Evolutionary conservation across 768 basidiomycete genomes (phyloP).

Genomic region (Tulasnella sp.): DNA sequence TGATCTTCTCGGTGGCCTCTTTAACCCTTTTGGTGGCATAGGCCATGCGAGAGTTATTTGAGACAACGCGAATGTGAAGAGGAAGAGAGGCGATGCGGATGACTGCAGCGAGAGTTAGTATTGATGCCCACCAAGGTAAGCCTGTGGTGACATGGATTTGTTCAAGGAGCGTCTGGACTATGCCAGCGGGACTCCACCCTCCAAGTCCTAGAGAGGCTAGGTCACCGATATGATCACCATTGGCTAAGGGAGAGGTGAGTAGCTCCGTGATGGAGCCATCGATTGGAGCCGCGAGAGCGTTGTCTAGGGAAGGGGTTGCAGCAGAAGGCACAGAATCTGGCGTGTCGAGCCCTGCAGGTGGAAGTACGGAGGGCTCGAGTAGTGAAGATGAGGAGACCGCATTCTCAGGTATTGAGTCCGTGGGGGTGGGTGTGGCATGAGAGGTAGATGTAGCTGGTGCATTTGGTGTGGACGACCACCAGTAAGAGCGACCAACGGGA

Average conservation of each 20-base stretch:
- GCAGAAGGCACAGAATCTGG: background rate
- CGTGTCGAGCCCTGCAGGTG: background rate
- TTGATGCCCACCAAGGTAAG: conserved; percentile 77
- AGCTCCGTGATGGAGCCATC: conserved; percentile 5
- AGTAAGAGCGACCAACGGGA: no score
- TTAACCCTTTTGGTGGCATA: conserved; percentile 47
- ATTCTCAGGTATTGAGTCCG: background rate
- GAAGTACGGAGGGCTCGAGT: background rate
- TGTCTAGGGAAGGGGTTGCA: background rate
- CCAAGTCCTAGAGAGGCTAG: conserved; percentile 55
- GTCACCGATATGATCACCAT: conserved; percentile 36
- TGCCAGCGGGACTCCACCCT: conserved; percentile 52
- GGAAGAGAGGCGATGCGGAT: conserved; percentile 54
- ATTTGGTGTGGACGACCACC: no score
- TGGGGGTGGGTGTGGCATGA: background rate
- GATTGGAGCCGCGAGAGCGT: background rate
- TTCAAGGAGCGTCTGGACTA: conserved; percentile 54
- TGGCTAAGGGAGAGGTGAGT: conserved; percentile 5
- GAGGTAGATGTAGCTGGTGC: no score
- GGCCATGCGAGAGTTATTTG: conserved; percentile 47
- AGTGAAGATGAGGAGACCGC: background rate
- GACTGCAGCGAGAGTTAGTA: conserved; percentile 50
- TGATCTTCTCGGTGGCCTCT: conserved; percentile 19
- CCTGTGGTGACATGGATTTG: conserved; percentile 55
- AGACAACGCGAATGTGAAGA: conserved; percentile 43